Evolutionary conservation across 768 basidiomycete species (phyloP), one percentile per base, ranked within the genome.

Genomic region (Mycena galopus): DNA sequence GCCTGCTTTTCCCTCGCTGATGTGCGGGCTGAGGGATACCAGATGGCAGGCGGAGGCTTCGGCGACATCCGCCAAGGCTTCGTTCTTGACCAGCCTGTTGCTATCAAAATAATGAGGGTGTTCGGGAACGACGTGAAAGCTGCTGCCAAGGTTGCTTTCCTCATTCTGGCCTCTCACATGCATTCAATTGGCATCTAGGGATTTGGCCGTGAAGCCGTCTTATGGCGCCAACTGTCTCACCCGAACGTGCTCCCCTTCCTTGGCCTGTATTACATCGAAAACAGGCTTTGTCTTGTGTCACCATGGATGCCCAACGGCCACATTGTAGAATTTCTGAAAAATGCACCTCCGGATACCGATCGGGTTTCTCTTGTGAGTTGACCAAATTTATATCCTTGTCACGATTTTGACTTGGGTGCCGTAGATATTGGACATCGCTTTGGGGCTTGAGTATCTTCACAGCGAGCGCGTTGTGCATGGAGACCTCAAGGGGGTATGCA

Each of bases 301-400:
- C 79, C 79, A 2, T 81, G 81, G 80, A 81, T 82, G 81, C 60
- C 73, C 42, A 73, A 79, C n/a, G 82, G 82, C 16, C 37, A 72
- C 44, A 60, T 76, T 19, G 27, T 47, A 25, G 32, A 67, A 23
- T 76, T 69, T 44, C 51, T 76, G 19, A 44, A 51, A 10, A 42
- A 61, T 4, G 19, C 19, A 5, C 73, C 65, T 6, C 1, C 6
- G 12, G 8, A 39, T 25, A 30, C 27, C 5, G 59, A 69, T 12
- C 69, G 53, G 35, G 11, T 35, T 35, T 35, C 35, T 6, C 35
- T 35, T 6, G 35, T 35, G 35, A 35, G 35, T 12, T 35, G 7
- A 35, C 35, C 35, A 12, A 35, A 35, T 7, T 35, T 6, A 35
- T 7, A 35, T 35, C 35, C 10, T 35, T 35, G 7, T 35, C 35